Evolutionary conservation across 805 yeast species (phyloP).

Genomic region (Pichia kluyveri): DNA sequence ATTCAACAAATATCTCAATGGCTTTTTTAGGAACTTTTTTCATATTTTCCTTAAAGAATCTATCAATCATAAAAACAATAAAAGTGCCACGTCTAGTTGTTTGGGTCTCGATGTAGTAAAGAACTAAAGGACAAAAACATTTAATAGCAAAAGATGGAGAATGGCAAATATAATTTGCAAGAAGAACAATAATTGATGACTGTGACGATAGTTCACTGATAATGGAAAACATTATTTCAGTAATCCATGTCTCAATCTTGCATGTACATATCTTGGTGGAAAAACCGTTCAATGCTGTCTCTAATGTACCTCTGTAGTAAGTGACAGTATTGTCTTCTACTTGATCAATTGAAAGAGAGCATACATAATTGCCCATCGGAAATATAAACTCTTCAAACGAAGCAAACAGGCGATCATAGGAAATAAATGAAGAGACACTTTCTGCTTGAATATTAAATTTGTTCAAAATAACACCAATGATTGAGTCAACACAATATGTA

Average conservation of each 20-base stretch:
- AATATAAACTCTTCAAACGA: conserved; percentile 16
- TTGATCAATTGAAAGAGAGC: conserved; percentile 24
- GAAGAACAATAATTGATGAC: conserved; percentile 25
- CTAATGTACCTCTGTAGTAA: conserved; percentile 10
- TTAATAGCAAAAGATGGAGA: conserved; percentile 20
- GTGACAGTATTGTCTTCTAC: conserved; percentile 11
- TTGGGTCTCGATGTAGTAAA: conserved; percentile 19
- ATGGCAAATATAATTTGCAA: conserved; percentile 25
- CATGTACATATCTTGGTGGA: conserved; percentile 6
- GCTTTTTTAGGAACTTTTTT: conserved; percentile 7
- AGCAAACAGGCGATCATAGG: conserved; percentile 16
- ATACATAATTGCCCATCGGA: conserved; percentile 29
- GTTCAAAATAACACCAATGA: conserved; percentile 32
- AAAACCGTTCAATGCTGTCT: conserved; percentile 11
- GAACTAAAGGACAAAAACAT: conserved; percentile 22
- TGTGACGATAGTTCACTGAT: conserved; percentile 24
- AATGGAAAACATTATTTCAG: conserved; percentile 25
- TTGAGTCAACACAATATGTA: conserved; percentile 27
- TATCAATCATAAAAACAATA: conserved; percentile 14
- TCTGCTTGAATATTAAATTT: conserved; percentile 14
- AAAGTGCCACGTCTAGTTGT: conserved; percentile 11
- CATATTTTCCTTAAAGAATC: conserved; percentile 16
- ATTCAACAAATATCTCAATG: conserved; percentile 20
- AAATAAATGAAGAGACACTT: conserved; percentile 18
- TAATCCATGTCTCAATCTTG: conserved; percentile 24